Evolutionary conservation across 768 basidiomycete genomes (phyloP), one percentile per base, ranked within the genome.

Genomic region (Russula sp.): DNA sequence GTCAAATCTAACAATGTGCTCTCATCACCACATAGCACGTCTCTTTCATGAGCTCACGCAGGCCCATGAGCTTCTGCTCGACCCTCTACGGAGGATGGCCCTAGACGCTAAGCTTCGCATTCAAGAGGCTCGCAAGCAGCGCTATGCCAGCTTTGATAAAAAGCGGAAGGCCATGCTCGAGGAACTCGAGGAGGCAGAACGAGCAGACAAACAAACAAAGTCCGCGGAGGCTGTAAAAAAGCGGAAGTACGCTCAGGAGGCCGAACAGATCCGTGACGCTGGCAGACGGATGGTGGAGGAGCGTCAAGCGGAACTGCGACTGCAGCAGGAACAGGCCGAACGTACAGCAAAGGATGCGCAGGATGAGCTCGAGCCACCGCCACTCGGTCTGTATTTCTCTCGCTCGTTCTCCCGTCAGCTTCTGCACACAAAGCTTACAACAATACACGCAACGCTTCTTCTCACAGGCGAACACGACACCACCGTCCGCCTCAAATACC

Each of bases 1-100:
- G 11, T 36, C 35, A 6, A 18, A 60, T 22, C 48, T n/a, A 43
- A 83, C 87, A 87, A 2, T 4, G 14, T 18, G 25, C 56, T 46
- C 22, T 41, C 29, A 29, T 55, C 32, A 7, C 7, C 5, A 14
- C 34, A 25, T 20, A 66, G 66, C 59, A 14, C 80, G 84, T 59
- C 88, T 90, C 70, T 93, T 93, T 69, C 90, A 93, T 70, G 88
- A 88, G 59, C 81, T 93, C 52, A 92, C 87, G 58, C 83, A 84
- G 62, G 88, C 90, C 0, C 88, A 90, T 67, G 86, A 91, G 70
- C 77, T 91, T 2, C 77, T 93, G 7, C 85, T 92, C 59, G 91
- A 93, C 67, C 90, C 90, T 5, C 73, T 89, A 36, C 83, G 87
- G 41, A 83, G 88, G 20, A 77, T 91, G 45, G 90, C 88, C 0